These are phyloP conservation scores for Aspergillus coremiiformis DNA, from an alignment of 495 filamentous ascomycete genomes.

Conservation along the genomic window DNA sequence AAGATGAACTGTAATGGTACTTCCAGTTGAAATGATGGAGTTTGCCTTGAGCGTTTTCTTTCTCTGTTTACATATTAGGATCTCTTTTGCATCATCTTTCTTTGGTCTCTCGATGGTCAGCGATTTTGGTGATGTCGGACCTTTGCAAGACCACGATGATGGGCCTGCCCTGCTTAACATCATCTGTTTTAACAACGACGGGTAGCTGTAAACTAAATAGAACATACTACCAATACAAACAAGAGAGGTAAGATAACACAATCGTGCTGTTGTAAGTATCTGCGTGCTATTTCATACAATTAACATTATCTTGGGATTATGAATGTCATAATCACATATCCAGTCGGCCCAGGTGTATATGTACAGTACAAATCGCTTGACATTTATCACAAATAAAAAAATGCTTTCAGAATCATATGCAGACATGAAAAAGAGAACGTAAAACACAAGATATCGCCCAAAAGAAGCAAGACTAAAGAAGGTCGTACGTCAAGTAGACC, in stretches of 20 bases:
- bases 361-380: background rate
- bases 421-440: background rate
- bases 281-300: background rate
- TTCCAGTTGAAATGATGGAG: conserved; percentile 4
- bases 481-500: background rate
- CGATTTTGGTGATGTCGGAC: background rate
- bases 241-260: background rate
- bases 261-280: background rate
- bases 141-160: background rate
- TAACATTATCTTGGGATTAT: background rate
- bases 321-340: background rate
- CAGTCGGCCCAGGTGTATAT: background rate
- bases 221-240: background rate
- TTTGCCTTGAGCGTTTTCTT: conserved; percentile 10
- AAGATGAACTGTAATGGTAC: conserved; percentile 37
- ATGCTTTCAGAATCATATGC: background rate
- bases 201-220: background rate
- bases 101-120: background rate
- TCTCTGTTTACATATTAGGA: background rate
- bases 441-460: background rate
- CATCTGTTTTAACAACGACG: background rate
- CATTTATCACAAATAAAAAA: background rate
- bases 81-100: background rate
- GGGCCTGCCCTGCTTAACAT: background rate
- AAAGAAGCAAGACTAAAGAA: too few relatives aligned